phyloP scores from a whole-genome alignment of 129 eudicot genomes.

The Artemisia tridentata region DNA sequence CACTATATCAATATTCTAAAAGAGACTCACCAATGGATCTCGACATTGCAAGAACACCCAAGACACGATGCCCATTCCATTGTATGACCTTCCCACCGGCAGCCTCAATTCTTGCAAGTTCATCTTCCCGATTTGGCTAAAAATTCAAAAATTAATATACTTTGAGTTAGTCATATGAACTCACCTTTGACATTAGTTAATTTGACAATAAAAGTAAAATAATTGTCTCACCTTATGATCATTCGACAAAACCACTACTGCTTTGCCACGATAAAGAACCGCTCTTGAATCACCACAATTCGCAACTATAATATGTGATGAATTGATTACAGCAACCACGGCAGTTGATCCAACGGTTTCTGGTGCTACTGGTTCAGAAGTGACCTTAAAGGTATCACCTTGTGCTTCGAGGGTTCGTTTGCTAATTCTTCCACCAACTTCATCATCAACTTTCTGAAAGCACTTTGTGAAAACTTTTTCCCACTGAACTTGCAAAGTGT shows the following conservation, averaged over 20 bases:
- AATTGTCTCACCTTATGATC: slow-evolving; percentile 67
- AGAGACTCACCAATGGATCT: slow-evolving; percentile 71
- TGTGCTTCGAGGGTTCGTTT: slow-evolving; percentile 3
- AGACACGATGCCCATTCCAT: slow-evolving; percentile 82
- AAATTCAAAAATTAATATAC: neutral
- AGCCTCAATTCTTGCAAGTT: slow-evolving; percentile 67
- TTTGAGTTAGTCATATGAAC: too few species aligned
- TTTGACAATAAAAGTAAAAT: neutral
- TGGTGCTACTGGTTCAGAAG: slow-evolving; percentile 55
- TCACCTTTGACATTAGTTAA: neutral
- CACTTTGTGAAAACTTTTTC: slow-evolving; percentile 54
- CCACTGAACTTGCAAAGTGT: slow-evolving; percentile 53
- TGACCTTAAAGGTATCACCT: slow-evolving; percentile 6
- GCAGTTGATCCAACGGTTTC: slow-evolving; percentile 83
- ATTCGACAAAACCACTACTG: slow-evolving; percentile 47
- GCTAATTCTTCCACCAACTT: slow-evolving; percentile 54
- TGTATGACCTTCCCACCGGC: slow-evolving; percentile 71
- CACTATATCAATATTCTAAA: too few species aligned
- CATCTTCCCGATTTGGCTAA: slow-evolving; percentile 75
- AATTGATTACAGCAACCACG: slow-evolving; percentile 65
- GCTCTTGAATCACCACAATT: slow-evolving; percentile 86
- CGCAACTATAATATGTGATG: slow-evolving; percentile 73
- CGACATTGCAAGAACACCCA: slow-evolving; percentile 89
- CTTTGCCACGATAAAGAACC: slow-evolving; percentile 80
- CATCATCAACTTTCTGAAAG: slow-evolving; percentile 67